These are phyloP conservation scores for Paxillus ammoniavirescens DNA, from an alignment of 768 basidiomycete species.

Conservation along the genomic window DNA sequence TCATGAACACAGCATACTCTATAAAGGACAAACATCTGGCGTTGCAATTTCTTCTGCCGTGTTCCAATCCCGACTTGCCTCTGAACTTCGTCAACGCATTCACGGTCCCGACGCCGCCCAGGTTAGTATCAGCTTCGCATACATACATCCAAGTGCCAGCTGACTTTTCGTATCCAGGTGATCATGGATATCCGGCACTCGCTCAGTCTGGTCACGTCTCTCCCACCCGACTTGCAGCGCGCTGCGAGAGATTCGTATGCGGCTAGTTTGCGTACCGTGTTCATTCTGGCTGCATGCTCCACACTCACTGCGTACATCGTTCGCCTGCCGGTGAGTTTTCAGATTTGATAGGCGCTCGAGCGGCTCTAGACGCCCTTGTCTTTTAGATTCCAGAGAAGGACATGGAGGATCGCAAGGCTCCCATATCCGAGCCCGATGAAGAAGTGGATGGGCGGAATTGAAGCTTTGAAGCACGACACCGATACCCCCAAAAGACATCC, in stretches of 20 bases:
- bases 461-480: background rate
- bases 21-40: slow-evolving; percentile 19
- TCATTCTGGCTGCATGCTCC: slow-evolving; percentile 18
- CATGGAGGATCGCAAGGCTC: background rate
- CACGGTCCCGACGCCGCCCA: slow-evolving; percentile 9
- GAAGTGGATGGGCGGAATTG: background rate
- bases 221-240: slow-evolving; percentile 14
- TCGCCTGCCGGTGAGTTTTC: slow-evolving; percentile 13
- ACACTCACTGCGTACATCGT: slow-evolving; percentile 17
- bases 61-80: slow-evolving; percentile 16
- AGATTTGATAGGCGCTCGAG: background rate
- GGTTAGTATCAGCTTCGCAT: background rate
- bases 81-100: slow-evolving; percentile 14
- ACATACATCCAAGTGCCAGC: background rate
- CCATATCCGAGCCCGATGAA: background rate
- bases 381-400: slow-evolving; percentile 14
- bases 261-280: slow-evolving; percentile 17
- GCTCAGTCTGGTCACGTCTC: slow-evolving; percentile 9
- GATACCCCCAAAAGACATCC: too few relatives aligned
- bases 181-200: slow-evolving; percentile 20
- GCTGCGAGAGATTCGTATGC: slow-evolving; percentile 19
- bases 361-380: background rate
- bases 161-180: background rate
- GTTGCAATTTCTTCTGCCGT: slow-evolving; percentile 22
- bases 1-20: too few relatives aligned